These are phyloP conservation scores for Xylariaceae sp. DNA, from an alignment of 2,329 filamentous ascomycete species.

Conservation along the genomic window DNA sequence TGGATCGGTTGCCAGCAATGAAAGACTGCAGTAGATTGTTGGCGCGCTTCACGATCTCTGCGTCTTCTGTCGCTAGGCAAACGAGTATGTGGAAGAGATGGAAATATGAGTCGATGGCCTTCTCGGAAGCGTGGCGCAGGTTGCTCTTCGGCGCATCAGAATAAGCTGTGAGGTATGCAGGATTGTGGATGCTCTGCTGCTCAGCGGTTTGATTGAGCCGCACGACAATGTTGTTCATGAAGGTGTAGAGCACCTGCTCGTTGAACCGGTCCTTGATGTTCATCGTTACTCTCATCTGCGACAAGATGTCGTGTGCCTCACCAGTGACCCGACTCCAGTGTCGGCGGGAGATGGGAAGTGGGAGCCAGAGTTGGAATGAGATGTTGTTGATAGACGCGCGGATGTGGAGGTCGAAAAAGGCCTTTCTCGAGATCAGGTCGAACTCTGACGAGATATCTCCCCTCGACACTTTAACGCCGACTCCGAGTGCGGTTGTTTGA, in stretches of 20 bases:
- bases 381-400: conserved; percentile 42
- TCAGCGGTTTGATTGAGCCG: conserved; percentile 43
- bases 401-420: conserved; percentile 35
- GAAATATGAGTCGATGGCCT: conserved; percentile 53
- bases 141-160: conserved; percentile 33
- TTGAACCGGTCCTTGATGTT: conserved; percentile 20
- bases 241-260: conserved; percentile 41
- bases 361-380: conserved; percentile 43
- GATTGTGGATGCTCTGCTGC: conserved; percentile 19
- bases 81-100: conserved; percentile 50
- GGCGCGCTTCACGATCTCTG: conserved; percentile 36
- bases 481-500: conserved; percentile 38
- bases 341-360: conserved; percentile 43
- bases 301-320: conserved; percentile 28
- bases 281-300: conserved; percentile 25
- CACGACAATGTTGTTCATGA: conserved; percentile 52
- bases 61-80: conserved; percentile 42
- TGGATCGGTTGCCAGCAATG: conserved; percentile 37
- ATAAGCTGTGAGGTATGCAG: not conserved
- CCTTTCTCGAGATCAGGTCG: conserved; percentile 44
- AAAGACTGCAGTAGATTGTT: conserved; percentile 41
- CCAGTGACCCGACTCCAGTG: conserved; percentile 42
- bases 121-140: conserved; percentile 47
- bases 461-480: conserved; percentile 36
- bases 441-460: conserved; percentile 45